Evolutionary conservation across 805 yeast species (phyloP).

Genomic region (Pichia gijzeniarum): DNA sequence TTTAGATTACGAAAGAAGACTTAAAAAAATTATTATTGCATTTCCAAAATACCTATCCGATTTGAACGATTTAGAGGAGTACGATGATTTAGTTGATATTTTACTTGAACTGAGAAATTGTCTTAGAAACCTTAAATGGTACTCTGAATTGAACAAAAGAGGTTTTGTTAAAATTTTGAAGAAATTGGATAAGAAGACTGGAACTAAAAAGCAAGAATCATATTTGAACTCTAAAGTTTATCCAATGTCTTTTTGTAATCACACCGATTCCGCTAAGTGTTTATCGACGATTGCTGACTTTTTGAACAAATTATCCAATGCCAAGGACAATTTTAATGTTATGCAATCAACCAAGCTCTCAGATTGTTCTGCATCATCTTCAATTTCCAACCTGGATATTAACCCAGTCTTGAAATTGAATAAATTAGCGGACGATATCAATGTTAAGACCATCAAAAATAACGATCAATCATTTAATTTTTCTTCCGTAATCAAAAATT

Average conservation of each 20-base stretch:
- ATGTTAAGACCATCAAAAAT: background rate
- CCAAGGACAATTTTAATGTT: constrained; percentile 9
- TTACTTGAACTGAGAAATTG: constrained; percentile 69
- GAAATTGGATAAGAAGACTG: constrained; percentile 81
- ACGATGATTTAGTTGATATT: constrained; percentile 58
- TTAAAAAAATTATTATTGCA: constrained; percentile 41
- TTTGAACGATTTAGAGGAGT: constrained; percentile 42
- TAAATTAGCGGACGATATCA: background rate
- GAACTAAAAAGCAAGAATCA: constrained; percentile 49
- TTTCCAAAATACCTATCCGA: constrained; percentile 20
- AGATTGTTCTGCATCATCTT: constrained; percentile 6
- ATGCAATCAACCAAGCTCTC: constrained; percentile 2
- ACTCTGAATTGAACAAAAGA: constrained; percentile 83
- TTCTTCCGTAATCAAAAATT: background rate
- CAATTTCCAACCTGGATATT: constrained; percentile 10
- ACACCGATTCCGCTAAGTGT: constrained; percentile 47
- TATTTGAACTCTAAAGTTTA: constrained; percentile 61
- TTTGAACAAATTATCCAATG: constrained; percentile 41
- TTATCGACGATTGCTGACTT: constrained; percentile 47
- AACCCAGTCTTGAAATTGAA: background rate
- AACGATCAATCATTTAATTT: background rate
- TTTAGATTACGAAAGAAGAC: constrained; percentile 66
- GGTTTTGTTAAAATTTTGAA: constrained; percentile 86
- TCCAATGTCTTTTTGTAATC: constrained; percentile 75
- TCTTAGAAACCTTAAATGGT: constrained; percentile 85